phyloP scores from a whole-genome alignment of 2,329 filamentous ascomycete genomes.

The Ascomycota sp. region DNA sequence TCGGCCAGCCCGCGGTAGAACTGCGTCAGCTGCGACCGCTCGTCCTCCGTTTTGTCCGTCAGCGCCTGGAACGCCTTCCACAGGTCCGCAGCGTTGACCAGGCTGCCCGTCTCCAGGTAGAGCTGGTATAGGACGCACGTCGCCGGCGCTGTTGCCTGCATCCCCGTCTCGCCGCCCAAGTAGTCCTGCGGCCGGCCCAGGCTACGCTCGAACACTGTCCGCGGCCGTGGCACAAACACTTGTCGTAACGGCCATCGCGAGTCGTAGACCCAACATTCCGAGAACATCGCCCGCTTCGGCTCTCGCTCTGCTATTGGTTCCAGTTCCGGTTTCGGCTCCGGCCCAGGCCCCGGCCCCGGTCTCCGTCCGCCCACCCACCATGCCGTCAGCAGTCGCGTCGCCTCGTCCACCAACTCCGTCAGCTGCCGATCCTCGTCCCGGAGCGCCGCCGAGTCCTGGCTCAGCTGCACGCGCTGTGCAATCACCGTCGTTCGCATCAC shows the following conservation, averaged over 20 bases:
- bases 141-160: constrained; percentile 40
- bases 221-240: constrained; percentile 53
- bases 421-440: constrained; percentile 50
- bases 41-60: constrained; percentile 25
- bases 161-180: constrained; percentile 26
- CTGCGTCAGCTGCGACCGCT: constrained; percentile 40
- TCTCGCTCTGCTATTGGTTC: too few relatives aligned
- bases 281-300: constrained; percentile 23
- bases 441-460: constrained; percentile 47
- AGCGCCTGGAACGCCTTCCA: constrained; percentile 56
- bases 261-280: constrained; percentile 59
- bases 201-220: constrained; percentile 46
- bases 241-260: constrained; percentile 44
- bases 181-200: constrained; percentile 56
- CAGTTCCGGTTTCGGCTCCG: too few relatives aligned
- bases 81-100: constrained; percentile 61
- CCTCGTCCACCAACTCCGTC: constrained; percentile 38
- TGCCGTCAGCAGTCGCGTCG: constrained; percentile 8
- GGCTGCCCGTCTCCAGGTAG: constrained; percentile 51
- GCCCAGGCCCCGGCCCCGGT: constrained; percentile 1
- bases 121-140: constrained; percentile 57
- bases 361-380: constrained; percentile 8
- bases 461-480: constrained; percentile 60
- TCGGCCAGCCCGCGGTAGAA: constrained; percentile 80
- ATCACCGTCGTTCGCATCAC: constrained; percentile 56